Conservation (phyloP, 2,329 filamentous ascomycete species). For the Botrytis cinerea region DNA sequence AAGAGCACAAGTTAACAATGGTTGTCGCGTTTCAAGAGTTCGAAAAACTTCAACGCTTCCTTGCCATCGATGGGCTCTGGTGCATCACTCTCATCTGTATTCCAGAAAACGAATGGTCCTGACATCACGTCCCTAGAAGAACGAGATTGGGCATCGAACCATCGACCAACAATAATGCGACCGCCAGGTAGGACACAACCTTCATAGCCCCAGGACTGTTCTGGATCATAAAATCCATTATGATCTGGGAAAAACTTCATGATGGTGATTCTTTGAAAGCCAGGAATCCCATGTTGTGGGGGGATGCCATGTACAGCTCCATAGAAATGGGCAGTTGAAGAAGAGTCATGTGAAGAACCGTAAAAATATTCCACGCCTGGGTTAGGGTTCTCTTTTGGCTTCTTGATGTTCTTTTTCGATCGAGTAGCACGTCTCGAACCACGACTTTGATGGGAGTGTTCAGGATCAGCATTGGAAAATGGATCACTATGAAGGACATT, state of each 20-base stretch:
- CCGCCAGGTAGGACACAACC: slow-evolving; percentile 50
- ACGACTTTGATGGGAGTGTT: neutral
- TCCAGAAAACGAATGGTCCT: slow-evolving; percentile 45
- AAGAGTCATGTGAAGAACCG: slow-evolving; percentile 45
- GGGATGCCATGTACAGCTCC: slow-evolving; percentile 55
- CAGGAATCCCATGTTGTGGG: slow-evolving; percentile 50
- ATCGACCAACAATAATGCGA: slow-evolving; percentile 51
- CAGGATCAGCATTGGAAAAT: slow-evolving; percentile 25
- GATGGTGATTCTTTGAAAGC: slow-evolving; percentile 56
- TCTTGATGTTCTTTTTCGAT: neutral
- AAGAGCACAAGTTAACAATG: neutral
- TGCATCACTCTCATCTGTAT: slow-evolving; percentile 33
- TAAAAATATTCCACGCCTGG: slow-evolving; percentile 36
- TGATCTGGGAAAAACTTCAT: slow-evolving; percentile 49
- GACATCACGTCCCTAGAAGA: slow-evolving; percentile 24
- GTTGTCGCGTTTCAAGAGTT: neutral
- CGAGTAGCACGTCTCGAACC: slow-evolving; percentile 11
- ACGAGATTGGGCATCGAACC: slow-evolving; percentile 45
- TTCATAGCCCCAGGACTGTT: slow-evolving; percentile 49
- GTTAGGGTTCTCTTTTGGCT: neutral
- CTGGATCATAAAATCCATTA: slow-evolving; percentile 30
- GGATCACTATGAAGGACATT: slow-evolving; percentile 33
- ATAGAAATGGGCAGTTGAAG: slow-evolving; percentile 35
- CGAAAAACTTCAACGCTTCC: slow-evolving; percentile 35
- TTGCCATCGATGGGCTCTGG: slow-evolving; percentile 25